These are phyloP conservation scores for Penicillium concentricum DNA, from an alignment of 2,329 filamentous ascomycete genomes.

Conservation along the genomic window DNA sequence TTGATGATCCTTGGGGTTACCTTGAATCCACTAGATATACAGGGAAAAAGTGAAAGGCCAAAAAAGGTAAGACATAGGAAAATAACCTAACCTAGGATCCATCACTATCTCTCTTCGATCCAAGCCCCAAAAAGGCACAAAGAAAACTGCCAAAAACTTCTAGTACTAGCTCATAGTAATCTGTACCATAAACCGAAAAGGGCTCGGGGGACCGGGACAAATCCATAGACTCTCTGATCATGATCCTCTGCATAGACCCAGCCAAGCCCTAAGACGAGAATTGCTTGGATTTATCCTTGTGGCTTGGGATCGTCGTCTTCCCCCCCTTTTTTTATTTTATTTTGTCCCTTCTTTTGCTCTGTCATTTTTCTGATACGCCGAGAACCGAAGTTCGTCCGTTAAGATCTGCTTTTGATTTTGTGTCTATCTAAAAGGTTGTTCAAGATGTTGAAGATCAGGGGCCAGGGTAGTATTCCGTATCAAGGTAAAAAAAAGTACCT, in stretches of 20 bases:
- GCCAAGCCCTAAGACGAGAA: slow-evolving; percentile 10
- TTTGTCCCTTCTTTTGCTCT: background rate
- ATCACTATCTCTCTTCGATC: background rate
- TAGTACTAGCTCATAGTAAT: background rate
- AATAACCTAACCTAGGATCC: background rate
- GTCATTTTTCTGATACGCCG: slow-evolving; percentile 6
- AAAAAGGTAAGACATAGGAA: background rate
- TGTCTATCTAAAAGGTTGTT: slow-evolving; percentile 11
- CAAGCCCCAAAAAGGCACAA: background rate
- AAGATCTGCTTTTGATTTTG: slow-evolving; percentile 6
- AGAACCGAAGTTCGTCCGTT: slow-evolving; percentile 11
- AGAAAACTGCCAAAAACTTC: background rate
- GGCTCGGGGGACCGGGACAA: background rate
- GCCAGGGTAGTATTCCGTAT: background rate
- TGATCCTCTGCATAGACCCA: slow-evolving; percentile 7
- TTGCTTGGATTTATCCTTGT: slow-evolving; percentile 11
- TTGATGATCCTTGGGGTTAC: background rate
- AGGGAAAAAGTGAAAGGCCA: background rate
- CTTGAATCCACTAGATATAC: background rate
- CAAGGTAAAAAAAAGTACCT: too few relatives aligned
- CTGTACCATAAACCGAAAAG: background rate
- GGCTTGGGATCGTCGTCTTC: slow-evolving; percentile 19
- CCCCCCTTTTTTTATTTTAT: background rate
- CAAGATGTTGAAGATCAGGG: slow-evolving; percentile 8
- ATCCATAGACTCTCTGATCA: slow-evolving; percentile 14